Base-by-base conservation (phyloP, 139 green algal genomes). In the Tetraselmis chui region DNA sequence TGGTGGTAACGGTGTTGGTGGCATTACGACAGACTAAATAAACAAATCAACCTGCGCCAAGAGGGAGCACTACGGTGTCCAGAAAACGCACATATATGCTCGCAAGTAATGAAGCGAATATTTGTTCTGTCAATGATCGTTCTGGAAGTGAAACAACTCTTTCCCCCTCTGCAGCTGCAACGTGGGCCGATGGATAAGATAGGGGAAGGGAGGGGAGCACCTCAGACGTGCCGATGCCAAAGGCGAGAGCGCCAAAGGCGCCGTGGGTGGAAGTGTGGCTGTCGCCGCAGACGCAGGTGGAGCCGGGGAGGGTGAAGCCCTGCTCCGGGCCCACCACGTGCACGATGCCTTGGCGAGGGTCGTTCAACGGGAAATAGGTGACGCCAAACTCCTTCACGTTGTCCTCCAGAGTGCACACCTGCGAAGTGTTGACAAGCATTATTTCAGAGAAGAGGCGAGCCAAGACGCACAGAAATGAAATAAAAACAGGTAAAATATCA, bases 181-280 rank as follows among this genome's bases (percentile, higher is more conserved):
- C n/a, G n/a, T n/a, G n/a, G 45, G 45, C 45, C 5, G 45, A 67
- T 67, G 45, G 18, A 18, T 67, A 18, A 18, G 45, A 67, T 5
- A 67, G 5, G 45, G 45, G 45, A 18, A 18, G 45, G 45, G 45
- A 18, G 45, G 45, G 45, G 45, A 18, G 45, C 45, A 67, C 85
- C 67, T 88, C 85, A 5, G 75, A 83, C 18, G 85, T 88, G 28
- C 85, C 85, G 45, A 88, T 88, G 18, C 85, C 85, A 76, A 86
- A 86, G 31, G 85, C 85, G 1, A 88, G 59, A 0, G 85, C 85
- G 29, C 85, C 85, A 59, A 88, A 88, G 28, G 85, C 85, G 24
- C 85, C 85, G 75, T 88, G 85, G n/a, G 85, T 88, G n/a, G 85
- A 75, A n/a, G 85, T 88, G 75, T 88, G 85, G 1, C 32, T 81